Evolutionary conservation across 441 rosid genomes (phyloP), one percentile per base, ranked within the genome.

Genomic region (Capsella rubella): DNA sequence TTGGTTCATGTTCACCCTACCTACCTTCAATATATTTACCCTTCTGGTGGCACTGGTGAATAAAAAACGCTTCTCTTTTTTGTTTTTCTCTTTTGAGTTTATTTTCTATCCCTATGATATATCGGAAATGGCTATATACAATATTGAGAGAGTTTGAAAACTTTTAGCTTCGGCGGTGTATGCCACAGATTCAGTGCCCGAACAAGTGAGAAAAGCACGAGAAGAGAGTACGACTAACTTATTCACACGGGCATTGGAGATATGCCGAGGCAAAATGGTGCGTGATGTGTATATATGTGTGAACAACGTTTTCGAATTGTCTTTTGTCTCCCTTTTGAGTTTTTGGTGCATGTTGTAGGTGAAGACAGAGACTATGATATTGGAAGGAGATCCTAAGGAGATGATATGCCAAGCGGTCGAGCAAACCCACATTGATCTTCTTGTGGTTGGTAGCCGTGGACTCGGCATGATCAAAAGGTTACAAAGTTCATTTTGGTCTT

Each of bases 381-480:
- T 88, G 18, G 76, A 76, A 27, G 98, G 98, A 27, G 96, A 91
- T 53, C 82, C 98, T 0, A 91, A 89, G 76, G 97, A 93, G 60
- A 81, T 77, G 89, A 83, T 88, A 16, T 93, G 97, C 73, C 84
- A 84, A 74, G 90, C 87, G 1, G 80, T 86, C 8, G 93, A 91
- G 67, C 81, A 88, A 64, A 81, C 76, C 77, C 80, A 84, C 8
- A 76, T 79, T 11, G 93, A 89, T 75, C 91, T 91, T 51, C 88
- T 91, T 6, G 87, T 89, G 7, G 76, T 91, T 1, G 97, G 91
- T 52, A 91, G 90, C 69, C 95, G 94, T 28, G 95, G 95, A 74
- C 87, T 87, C 0, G 87, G 96, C 80, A 86, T 73, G 81, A 82
- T 93, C 75, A 91, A 85, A 65, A 89, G 97, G 98, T 89, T 35